A percentile compares a stretch with the other conserved stretches of the same genome.
phyloP scores from a whole-genome alignment of 495 filamentous ascomycete genomes.

The Aspergillus nanangensis region DNA sequence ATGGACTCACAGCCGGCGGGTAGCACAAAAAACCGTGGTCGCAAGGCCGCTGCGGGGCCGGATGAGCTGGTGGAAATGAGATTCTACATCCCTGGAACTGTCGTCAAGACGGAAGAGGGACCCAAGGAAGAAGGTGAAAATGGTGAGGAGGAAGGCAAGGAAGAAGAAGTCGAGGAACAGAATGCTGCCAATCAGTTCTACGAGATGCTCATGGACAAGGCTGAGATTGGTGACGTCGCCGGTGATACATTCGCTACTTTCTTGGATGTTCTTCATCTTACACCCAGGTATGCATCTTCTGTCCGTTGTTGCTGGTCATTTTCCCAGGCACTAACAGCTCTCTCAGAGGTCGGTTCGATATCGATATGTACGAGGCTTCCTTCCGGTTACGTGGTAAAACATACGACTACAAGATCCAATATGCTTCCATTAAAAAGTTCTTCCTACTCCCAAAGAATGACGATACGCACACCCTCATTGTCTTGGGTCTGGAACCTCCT shows the following conservation, averaged over 20 bases:
- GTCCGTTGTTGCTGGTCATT: not conserved
- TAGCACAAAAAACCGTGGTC: conserved; percentile 73
- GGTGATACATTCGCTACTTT: conserved; percentile 97
- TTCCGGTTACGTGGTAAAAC: conserved; percentile 98
- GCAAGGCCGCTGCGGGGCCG: conserved; percentile 79
- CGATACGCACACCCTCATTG: conserved; percentile 90
- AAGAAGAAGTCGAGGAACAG: conserved; percentile 73
- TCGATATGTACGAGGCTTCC: conserved; percentile 98
- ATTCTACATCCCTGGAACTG: conserved; percentile 95
- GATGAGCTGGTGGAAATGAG: conserved; percentile 98
- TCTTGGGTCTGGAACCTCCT: conserved; percentile 91
- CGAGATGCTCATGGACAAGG: conserved; percentile 96
- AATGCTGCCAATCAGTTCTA: conserved; percentile 95
- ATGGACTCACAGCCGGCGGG: conserved; percentile 68
- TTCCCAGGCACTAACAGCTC: conserved; percentile 23
- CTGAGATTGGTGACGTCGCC: conserved; percentile 97
- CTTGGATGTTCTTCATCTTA: conserved; percentile 94
- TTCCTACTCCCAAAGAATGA: conserved; percentile 97
- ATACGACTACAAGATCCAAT: conserved; percentile 99
- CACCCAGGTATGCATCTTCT: conserved; percentile 67
- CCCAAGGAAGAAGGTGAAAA: conserved; percentile 55
- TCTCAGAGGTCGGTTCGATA: conserved; percentile 92
- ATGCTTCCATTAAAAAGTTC: conserved; percentile 96
- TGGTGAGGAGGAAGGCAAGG: conserved; percentile 63
- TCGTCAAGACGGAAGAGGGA: conserved; percentile 75